phyloP scores from a whole-genome alignment of 2,329 filamentous ascomycete genomes.

The Didymella segeticola region DNA sequence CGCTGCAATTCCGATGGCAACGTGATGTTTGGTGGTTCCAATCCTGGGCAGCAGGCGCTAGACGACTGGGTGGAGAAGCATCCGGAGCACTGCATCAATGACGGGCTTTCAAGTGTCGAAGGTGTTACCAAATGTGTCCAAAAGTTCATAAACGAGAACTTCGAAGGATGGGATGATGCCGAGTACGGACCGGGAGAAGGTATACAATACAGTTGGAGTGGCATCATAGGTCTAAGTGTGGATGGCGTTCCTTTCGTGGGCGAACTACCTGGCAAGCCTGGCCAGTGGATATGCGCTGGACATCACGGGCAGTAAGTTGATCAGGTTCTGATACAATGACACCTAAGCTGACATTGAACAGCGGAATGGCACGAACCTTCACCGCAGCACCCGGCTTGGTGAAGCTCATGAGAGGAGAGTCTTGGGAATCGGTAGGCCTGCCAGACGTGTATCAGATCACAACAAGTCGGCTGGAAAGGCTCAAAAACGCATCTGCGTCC shows the following conservation, averaged over 20 bases:
- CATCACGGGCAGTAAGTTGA: constrained; percentile 38
- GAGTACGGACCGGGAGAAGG: constrained; percentile 39
- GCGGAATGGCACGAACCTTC: constrained; percentile 38
- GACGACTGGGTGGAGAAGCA: constrained; percentile 39
- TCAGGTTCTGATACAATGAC: not conserved
- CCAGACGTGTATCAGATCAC: constrained; percentile 35
- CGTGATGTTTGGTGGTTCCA: constrained; percentile 44
- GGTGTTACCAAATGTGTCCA: constrained; percentile 34
- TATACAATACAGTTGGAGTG: constrained; percentile 41
- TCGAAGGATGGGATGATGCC: constrained; percentile 34
- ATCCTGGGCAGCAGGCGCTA: constrained; percentile 40
- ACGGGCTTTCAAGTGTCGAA: constrained; percentile 35
- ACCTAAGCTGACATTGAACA: constrained; percentile 13
- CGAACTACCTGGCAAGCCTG: constrained; percentile 28
- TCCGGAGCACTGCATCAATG: constrained; percentile 39
- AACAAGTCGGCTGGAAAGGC: constrained; percentile 19
- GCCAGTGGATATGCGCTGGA: constrained; percentile 38
- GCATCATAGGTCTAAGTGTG: constrained; percentile 34
- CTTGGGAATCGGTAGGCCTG: constrained; percentile 29
- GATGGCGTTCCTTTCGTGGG: constrained; percentile 39
- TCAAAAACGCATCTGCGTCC: constrained; percentile 1
- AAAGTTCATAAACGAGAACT: constrained; percentile 32
- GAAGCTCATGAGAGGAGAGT: constrained; percentile 30
- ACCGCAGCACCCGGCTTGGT: constrained; percentile 37
- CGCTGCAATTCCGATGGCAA: constrained; percentile 39